Percentiles rank a stretch among this genome's conserved stretches.
phyloP scores from a whole-genome alignment of 306 rosid species.

The Acacia crassicarpa region DNA sequence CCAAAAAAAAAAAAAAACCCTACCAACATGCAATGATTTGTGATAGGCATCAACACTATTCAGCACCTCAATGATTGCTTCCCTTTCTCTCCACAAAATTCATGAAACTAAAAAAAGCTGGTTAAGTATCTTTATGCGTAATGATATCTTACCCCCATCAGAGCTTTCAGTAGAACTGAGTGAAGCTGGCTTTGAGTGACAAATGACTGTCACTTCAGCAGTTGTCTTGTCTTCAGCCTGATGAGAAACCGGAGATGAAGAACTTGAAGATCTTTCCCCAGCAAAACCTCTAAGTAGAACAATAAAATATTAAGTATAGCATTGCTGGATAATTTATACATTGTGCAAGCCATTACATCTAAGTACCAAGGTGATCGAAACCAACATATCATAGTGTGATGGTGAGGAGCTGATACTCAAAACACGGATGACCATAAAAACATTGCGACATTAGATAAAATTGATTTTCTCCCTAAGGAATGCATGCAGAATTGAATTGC shows the following conservation, averaged over 20 bases:
- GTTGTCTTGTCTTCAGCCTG: slow-evolving; percentile 61
- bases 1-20: background rate
- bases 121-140: background rate
- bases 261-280: slow-evolving; percentile 47
- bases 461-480: background rate
- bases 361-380: slow-evolving; percentile 8
- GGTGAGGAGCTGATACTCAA: slow-evolving; percentile 13
- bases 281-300: slow-evolving; percentile 51
- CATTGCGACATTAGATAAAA: slow-evolving; percentile 28
- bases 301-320: background rate
- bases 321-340: background rate
- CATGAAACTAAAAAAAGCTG: slow-evolving; percentile 3
- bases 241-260: slow-evolving; percentile 43
- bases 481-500: slow-evolving; percentile 16
- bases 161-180: slow-evolving; percentile 94
- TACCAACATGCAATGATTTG: background rate
- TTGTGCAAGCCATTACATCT: slow-evolving; percentile 10
- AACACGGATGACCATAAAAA: slow-evolving; percentile 7
- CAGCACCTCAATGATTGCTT: slow-evolving; percentile 1
- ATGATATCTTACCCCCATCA: slow-evolving; percentile 65
- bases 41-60: slow-evolving; percentile 12
- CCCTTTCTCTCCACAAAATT: slow-evolving; percentile 9
- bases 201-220: slow-evolving; percentile 68
- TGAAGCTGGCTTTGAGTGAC: slow-evolving; percentile 92
- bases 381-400: background rate